A percentile compares a stretch with the other conserved stretches of the same genome.
Evolutionary conservation across 176 grass and related monocot species (phyloP).

Genomic region (Pontederia crassipes): DNA sequence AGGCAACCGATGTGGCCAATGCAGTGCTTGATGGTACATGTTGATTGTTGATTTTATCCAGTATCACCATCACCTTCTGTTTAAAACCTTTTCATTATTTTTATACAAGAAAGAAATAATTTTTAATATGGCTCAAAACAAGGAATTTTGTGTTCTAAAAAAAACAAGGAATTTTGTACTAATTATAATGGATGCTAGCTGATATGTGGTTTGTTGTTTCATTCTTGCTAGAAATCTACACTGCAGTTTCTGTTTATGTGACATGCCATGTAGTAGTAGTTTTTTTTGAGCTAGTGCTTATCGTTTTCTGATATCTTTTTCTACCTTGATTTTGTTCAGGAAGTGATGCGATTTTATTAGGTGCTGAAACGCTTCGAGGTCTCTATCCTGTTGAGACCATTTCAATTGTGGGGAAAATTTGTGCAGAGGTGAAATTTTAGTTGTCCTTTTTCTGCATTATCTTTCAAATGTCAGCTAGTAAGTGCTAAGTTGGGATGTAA

Average conservation of each 20-base stretch:
- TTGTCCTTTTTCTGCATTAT: conserved; percentile 3
- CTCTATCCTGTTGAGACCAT: conserved; percentile 23
- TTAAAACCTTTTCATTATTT: not conserved
- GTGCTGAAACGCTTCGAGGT: conserved; percentile 26
- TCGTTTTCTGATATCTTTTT: not conserved
- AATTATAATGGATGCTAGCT: no score
- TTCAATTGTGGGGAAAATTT: conserved; percentile 53
- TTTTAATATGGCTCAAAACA: no score
- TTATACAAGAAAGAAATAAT: no score
- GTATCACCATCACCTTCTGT: not conserved
- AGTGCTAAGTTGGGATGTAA: not conserved
- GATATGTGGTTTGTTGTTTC: not conserved
- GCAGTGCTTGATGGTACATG: conserved; percentile 85
- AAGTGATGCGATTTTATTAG: conserved; percentile 31
- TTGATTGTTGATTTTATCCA: not conserved
- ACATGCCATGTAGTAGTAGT: not conserved
- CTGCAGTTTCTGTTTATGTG: not conserved
- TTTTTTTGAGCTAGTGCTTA: not conserved
- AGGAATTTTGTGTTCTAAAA: no score
- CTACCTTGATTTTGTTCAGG: not conserved
- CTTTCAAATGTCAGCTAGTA: not conserved
- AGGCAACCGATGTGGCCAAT: conserved; percentile 88
- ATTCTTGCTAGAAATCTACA: conserved; percentile 7
- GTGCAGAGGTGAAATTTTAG: conserved; percentile 55
- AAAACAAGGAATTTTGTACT: no score